phyloP scores from a whole-genome alignment of 176 grass and related monocot species.

The Zizania latifolia region DNA sequence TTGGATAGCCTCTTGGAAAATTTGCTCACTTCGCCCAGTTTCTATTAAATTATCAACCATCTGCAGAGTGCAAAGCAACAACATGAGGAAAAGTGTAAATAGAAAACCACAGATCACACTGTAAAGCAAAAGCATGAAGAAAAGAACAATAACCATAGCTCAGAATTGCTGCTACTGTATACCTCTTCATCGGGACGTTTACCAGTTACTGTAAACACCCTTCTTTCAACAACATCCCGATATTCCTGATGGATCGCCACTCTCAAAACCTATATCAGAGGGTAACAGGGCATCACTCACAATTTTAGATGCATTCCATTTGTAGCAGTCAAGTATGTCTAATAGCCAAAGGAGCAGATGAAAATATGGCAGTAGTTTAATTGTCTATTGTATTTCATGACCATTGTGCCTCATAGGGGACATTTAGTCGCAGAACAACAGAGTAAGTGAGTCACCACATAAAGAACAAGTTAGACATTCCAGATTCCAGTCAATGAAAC shows the following conservation, averaged over 20 bases:
- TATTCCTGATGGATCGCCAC: constrained; percentile 87
- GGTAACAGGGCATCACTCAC: background rate
- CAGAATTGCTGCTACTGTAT: background rate
- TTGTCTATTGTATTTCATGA: background rate
- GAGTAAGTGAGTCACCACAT: too few species aligned
- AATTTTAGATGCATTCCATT: background rate
- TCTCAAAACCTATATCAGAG: constrained; percentile 61
- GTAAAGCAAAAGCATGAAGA: background rate
- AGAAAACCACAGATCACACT: background rate
- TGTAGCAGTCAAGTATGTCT: background rate
- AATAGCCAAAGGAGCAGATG: background rate
- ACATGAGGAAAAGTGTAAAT: background rate
- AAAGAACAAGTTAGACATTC: too few species aligned
- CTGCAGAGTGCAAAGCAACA: constrained; percentile 38
- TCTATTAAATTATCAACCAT: constrained; percentile 79
- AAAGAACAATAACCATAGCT: background rate
- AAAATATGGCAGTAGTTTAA: background rate
- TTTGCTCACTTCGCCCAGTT: constrained; percentile 84
- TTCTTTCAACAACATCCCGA: constrained; percentile 85
- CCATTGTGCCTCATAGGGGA: background rate
- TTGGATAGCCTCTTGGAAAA: constrained; percentile 87
- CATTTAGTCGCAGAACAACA: background rate
- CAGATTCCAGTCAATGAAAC: constrained; percentile 1
- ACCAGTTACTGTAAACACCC: constrained; percentile 89
- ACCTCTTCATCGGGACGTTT: constrained; percentile 84